Evolutionary conservation across 768 basidiomycete species (phyloP), one percentile per base, ranked within the genome.

Genomic region (Cubamyces sp.): DNA sequence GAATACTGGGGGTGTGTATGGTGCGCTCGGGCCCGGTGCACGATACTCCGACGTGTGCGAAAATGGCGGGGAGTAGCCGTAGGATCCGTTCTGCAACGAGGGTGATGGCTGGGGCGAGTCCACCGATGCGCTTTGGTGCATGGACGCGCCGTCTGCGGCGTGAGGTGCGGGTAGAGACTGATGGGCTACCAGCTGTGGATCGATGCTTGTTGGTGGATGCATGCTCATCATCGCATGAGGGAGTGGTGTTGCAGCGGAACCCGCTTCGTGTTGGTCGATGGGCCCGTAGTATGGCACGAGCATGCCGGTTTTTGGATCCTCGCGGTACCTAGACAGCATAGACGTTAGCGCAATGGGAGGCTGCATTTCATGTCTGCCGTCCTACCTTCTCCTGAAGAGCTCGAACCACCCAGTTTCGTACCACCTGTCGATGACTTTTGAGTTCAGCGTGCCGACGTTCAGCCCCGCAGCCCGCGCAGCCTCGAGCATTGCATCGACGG

Each of bases 391-490:
- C 73, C 85, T 86, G 73, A 92, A 92, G 23, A 91, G 76, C 12
- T 79, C 79, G 69, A 90, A 92, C 90, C 90, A 92, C 16, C 89
- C 89, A 37, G 81, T 80, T 58, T 84, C 81, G 67, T 89, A 87
- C 90, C 90, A 92, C 61, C 90, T 87, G 67, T 92, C 90, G 61
- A 92, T 82, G 3, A 87, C 87, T 62, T 89, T 81, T 19, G 88
- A 84, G 45, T 81, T 87, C 55, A 92, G 80, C 67, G 87, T 91
- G 7, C 88, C 90, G 15, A 91, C 84, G 62, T 90, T 88, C 62
- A 84, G 85, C 5, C 84, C 84, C 25, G 79, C 79, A 66, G 87
- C 86, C 55, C 87, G 83, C 0, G 90, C 88, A 9, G 81, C 71
- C 50, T 85, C 84, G 46, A 92, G 75, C 37, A 88, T 82, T n/a